Percentiles rank a stretch among this genome's conserved stretches.
Conservation (phyloP, 139 green algal genomes). For the Nannochloris sp. region DNA sequence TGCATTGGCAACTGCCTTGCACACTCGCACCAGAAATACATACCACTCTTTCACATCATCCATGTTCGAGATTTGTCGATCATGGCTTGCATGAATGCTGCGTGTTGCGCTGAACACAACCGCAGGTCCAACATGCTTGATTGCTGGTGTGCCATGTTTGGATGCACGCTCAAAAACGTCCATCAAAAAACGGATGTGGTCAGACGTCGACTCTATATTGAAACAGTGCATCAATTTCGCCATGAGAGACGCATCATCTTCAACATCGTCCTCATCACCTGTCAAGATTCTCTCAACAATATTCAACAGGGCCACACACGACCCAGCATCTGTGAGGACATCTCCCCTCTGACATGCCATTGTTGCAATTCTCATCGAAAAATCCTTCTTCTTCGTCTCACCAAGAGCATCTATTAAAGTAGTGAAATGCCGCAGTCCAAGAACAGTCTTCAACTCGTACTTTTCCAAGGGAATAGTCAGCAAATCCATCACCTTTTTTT, state of each 20-base stretch:
- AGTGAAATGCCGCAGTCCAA: conserved; percentile 44
- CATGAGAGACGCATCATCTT: conserved; percentile 81
- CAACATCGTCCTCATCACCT: conserved; percentile 71
- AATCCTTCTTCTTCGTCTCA: conserved; percentile 49
- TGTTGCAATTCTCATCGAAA: conserved; percentile 67
- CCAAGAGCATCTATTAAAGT: conserved; percentile 22
- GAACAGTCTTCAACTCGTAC: conserved; percentile 67
- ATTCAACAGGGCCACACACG: conserved; percentile 38
- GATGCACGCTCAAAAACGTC: conserved; percentile 41
- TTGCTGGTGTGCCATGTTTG: neutral
- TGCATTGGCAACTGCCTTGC: conserved; percentile 30
- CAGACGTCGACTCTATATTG: conserved; percentile 30
- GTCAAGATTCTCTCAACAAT: conserved; percentile 34
- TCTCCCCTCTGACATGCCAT: conserved; percentile 41
- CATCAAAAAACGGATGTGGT: conserved; percentile 62
- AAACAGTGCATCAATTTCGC: conserved; percentile 83
- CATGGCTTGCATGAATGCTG: neutral
- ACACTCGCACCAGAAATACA: conserved; percentile 32
- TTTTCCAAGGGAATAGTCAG: conserved; percentile 70
- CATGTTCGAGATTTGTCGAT: neutral
- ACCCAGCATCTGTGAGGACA: conserved; percentile 20
- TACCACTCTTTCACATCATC: conserved; percentile 14
- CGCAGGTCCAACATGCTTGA: neutral
- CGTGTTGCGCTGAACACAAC: conserved; percentile 1
- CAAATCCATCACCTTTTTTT: conserved; percentile 70